Evolutionary conservation across 2,329 filamentous ascomycete genomes (phyloP).

Genomic region (Blastomyces gilchristii): DNA sequence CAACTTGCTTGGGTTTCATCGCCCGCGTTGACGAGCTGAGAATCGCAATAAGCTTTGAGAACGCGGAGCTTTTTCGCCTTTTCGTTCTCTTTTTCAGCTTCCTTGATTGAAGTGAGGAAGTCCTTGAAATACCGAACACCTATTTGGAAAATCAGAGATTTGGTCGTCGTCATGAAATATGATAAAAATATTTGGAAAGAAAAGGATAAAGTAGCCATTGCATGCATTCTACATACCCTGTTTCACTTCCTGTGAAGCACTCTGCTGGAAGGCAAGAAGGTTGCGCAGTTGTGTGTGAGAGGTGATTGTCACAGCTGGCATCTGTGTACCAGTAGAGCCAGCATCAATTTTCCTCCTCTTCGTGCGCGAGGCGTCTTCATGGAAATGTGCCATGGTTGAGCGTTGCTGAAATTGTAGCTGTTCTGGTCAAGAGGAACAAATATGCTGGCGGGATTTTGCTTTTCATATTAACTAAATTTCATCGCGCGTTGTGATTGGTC

Average conservation of each 20-base stretch:
- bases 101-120: constrained; percentile 33
- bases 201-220: constrained; percentile 3
- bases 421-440: not conserved
- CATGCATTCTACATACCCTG: constrained; percentile 46
- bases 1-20: constrained; percentile 50
- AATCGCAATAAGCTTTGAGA: constrained; percentile 42
- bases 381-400: constrained; percentile 26
- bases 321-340: constrained; percentile 8
- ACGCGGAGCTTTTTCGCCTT: constrained; percentile 33
- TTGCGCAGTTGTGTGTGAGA: constrained; percentile 56
- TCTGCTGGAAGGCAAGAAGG: constrained; percentile 61
- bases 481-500: constrained; percentile 5
- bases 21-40: constrained; percentile 40
- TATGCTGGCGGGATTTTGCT: not conserved
- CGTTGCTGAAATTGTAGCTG: not conserved
- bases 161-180: not conserved
- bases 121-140: constrained; percentile 37
- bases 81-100: constrained; percentile 27
- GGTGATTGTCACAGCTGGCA: constrained; percentile 22
- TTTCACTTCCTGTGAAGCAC: constrained; percentile 44
- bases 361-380: constrained; percentile 24
- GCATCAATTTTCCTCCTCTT: constrained; percentile 35
- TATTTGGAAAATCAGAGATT: constrained; percentile 16
- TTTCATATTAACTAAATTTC: constrained; percentile 10
- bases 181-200: not conserved